Base-by-base conservation (phyloP, 2,329 filamentous ascomycete genomes). In the Chalaropsis ovoidea region DNA sequence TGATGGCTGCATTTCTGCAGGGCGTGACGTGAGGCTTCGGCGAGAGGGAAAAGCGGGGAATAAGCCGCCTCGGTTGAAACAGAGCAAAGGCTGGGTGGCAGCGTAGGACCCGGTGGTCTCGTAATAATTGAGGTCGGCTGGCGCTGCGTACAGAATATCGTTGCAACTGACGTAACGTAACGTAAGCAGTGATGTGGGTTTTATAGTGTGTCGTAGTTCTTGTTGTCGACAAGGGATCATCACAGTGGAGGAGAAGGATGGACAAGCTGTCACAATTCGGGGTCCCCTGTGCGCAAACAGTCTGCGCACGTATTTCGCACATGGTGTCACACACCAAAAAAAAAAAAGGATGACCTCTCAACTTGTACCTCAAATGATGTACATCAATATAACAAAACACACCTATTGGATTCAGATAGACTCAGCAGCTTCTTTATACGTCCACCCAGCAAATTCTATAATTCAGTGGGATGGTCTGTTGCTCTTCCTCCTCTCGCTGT, bases 1-100 rank as follows among this genome's bases (percentile, higher is more conserved):
- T 35, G 58, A 13, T 11, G 43, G 11, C 60, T 61, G 64, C 64
- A 66, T 66, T 42, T 52, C 64, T 62, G 52, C 63, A 31, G 39
- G 52, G n/a, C 24, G 58, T 42, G 19, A 39, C 19, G 52, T 19
- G 42, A 43, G 27, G 54, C n/a, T n/a, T 58, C 27, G 54, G 54
- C 54, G 54, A 58, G 15, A 19, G 54, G 24, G 24, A 58, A 58
- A 58, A 58, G 54, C 27, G 54, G 54, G 27, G 54, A n/a, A 47
- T 52, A 10, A 52, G 15, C 19, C 3, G 31, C 42, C 3, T 13
- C n/a, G 43, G 15, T 39, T 17, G 61, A 62, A 31, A 24, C 45
- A 42, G 10, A 19, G 22, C 45, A 61, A 35, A 41, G 24, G 15
- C 11, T 27, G 45, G 22, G 5, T 56, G n/a, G 54, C 22, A 19